Evolutionary conservation across 2,329 filamentous ascomycete genomes (phyloP), one percentile per base, ranked within the genome.

Genomic region (Hymenoscyphus albidus): DNA sequence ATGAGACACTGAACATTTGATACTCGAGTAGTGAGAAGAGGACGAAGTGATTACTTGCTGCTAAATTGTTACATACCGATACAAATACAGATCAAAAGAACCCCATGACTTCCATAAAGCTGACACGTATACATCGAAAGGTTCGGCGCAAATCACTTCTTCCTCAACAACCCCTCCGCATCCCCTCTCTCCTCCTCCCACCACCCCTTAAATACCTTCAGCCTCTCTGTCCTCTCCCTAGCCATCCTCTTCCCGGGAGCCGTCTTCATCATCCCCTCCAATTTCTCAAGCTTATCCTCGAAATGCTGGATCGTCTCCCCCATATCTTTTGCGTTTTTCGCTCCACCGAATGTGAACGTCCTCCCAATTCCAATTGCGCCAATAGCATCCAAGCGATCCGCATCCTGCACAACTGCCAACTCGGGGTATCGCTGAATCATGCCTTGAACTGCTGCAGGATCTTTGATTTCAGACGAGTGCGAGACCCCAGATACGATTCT

Each of bases 311-410:
- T 85, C 5, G 88, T 86, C 58, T 86, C 84, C 48, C 82, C 81
- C 81, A 96, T 79, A 59, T 82, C 83, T 39, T 80, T 80, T 10
- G 69, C 69, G 10, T 76, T 76, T 76, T 84, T 87, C 12, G 88
- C 89, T 0, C 89, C 93, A 0, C 90, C 86, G 75, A 88, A 97
- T 0, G 89, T 88, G 75, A 96, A 94, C 44, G 85, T 86, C 55
- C 94, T 81, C 1, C 86, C 93, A 64, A 97, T 88, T 0, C 94
- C 94, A 38, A 97, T 85, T 0, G 91, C 92, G 0, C 94, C 94
- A 64, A 98, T 89, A 4, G 94, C 92, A 78, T 98, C 94, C n/a
- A 98, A 80, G 10, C 94, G 83, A 79, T 98, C 94, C 2, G 94
- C 93, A 76, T 98, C 94, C 78, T 97, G 94, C 48, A 98, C 93